Base-by-base conservation (phyloP, 2,329 filamentous ascomycete genomes). In the Seiridium cupressi region DNA sequence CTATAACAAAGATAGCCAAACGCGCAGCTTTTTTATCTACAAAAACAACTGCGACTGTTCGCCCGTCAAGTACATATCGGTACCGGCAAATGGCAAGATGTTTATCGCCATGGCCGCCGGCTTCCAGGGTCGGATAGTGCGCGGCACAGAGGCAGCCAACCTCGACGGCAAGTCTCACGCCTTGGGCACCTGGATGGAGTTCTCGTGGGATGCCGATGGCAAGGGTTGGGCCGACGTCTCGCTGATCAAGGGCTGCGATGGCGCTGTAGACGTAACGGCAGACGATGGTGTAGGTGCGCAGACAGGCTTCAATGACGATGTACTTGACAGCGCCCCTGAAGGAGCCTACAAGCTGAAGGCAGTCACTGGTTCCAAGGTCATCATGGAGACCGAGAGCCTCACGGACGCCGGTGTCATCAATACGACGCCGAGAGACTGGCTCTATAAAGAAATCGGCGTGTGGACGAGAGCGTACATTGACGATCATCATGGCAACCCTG, bases 211-310 rank as follows among this genome's bases (percentile, higher is more conserved):
- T 63, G 26, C 51, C 31, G 51, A 63, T 47, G 64, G 60, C 51
- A 69, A 65, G 66, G 64, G 60, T 49, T 71, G 68, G 67, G 63
- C 55, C 18, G 69, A 71, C 34, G 63, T 70, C 6, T 68, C 65
- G n/a, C 58, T 70, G n/a, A 71, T 71, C 54, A 62, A 69, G 5
- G 69, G 69, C 46, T 69, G 66, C 59, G 69, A 71, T 55, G 69
- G 69, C 36, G 60, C 55, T 18, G 60, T 63, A 10, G 31, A 69
- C 55, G 59, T 66, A 13, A 67, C 64, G 64, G 59, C 64, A 26
- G 54, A 60, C 32, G 68, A 70, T 49, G 62, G 63, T 32, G 62
- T 62, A 32, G 60, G 64, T 4, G 64, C 64, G 4, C 66, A 65
- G 64, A 68, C 67, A 60, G 66, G 68, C 8, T 71, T 70, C 51